Evolutionary conservation across 768 basidiomycete genomes (phyloP), one percentile per base, ranked within the genome.

Genomic region (Auriscalpium vulgare): DNA sequence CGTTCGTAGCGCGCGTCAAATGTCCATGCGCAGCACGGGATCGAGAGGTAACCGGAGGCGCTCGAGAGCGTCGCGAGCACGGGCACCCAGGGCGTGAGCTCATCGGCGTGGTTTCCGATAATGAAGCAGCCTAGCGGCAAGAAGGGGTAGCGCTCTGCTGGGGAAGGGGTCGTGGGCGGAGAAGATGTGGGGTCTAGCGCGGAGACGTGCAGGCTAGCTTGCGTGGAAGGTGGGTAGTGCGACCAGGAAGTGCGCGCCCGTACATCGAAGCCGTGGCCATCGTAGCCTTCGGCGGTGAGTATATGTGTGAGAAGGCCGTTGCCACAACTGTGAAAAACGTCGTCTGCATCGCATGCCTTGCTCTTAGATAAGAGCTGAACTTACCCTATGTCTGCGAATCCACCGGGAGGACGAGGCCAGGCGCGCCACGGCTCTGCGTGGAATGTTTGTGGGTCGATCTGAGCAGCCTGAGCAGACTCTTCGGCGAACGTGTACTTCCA

Each of bases 31-130:
- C 95, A 97, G 66, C 95, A 97, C 0, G 95, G 95, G 54, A 98
- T 91, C 6, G 80, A 87, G 46, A 91, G 68, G 63, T 88, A 89
- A 5, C 88, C 89, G 0, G 83, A 79, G 0, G 84, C 80, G 4
- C 66, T 63, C 37, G 77, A 71, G 13, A 85, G 60, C 1, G 86
- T 83, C 0, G 93, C 80, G 6, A 97, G 72, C 1, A 97, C 78
- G 0, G 95, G 91, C 0, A 93, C 68, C 95, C 95, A 98, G 0
- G 95, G 95, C 21, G 95, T 95, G 16, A 98, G 75, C 63, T 98
- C 95, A 71, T 98, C 95, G 0, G 95, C 88, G 68, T 98, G 95
- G 71, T 97, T 97, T 9, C 90, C 93, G 50, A 98, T 88, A 56
- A 98, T 71, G 71, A 97, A 98, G 3, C 75, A 70, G 1, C 77